Evolutionary conservation across 345 rosid species (phyloP).

Genomic region (Aquilaria yunnanensis): DNA sequence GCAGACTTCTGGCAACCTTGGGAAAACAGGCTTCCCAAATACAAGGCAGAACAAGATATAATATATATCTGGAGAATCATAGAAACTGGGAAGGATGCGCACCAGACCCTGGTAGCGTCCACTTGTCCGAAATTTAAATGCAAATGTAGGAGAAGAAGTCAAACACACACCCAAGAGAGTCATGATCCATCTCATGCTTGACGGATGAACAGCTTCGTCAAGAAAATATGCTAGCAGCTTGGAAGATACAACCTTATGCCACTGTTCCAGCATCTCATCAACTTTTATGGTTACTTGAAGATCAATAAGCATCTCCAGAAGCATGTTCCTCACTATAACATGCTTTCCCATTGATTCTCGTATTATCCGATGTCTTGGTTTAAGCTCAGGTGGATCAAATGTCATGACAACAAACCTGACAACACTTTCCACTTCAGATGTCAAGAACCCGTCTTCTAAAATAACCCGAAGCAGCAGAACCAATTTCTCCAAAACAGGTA

Average conservation of each 20-base stretch:
- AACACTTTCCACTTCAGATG: conserved; percentile 94
- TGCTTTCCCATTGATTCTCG: conserved; percentile 97
- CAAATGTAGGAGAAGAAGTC: conserved; percentile 89
- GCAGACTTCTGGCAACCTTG: conserved; percentile 97
- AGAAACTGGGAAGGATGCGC: conserved; percentile 88
- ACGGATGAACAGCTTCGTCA: conserved; percentile 99
- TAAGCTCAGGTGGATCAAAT: conserved; percentile 91
- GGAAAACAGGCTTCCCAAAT: conserved; percentile 95
- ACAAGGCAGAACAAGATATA: conserved; percentile 91
- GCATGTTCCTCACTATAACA: conserved; percentile 97
- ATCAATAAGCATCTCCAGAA: conserved; percentile 98
- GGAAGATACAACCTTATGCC: conserved; percentile 99
- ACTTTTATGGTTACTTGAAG: conserved; percentile 94
- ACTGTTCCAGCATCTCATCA: conserved; percentile 93
- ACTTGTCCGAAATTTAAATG: conserved; percentile 86
- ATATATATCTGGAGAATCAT: conserved; percentile 98
- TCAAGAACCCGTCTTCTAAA: conserved; percentile 94
- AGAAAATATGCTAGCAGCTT: conserved; percentile 93
- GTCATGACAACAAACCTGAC: conserved; percentile 97
- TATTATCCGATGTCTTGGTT: conserved; percentile 56
- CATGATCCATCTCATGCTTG: conserved; percentile 99
- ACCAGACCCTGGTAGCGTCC: conserved; percentile 92
- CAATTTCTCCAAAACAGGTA: conserved; percentile 91
- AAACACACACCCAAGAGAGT: conserved; percentile 96
- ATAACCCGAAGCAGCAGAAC: conserved; percentile 97